A percentile compares a stretch with the other conserved stretches of the same genome.
Conservation (phyloP, 129 eudicot genomes). For the Calendula officinalis region DNA sequence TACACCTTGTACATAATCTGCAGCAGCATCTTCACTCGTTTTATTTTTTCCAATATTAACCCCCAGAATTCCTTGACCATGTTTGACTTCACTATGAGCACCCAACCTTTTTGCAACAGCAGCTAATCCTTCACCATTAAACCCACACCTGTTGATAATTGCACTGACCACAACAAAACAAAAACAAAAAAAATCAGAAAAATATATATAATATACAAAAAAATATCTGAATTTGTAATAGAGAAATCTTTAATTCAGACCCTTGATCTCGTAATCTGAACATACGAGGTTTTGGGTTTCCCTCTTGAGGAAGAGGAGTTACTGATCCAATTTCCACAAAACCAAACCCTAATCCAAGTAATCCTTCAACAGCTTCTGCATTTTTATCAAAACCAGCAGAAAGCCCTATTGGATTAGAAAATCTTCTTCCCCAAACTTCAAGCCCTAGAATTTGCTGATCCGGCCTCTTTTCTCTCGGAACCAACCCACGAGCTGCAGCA, state of each 20-base stretch:
- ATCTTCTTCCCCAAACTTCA: conserved; percentile 95
- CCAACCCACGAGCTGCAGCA: conserved; percentile 98
- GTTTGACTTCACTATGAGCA: conserved; percentile 71
- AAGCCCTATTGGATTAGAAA: conserved; percentile 92
- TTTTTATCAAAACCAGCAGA: conserved; percentile 98
- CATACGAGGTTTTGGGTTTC: conserved; percentile 96
- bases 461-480: conserved; percentile 79
- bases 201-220: conserved; percentile 7
- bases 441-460: conserved; percentile 73
- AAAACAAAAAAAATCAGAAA: conserved; percentile 15
- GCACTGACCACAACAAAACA: conserved; percentile 83
- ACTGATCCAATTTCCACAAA: conserved; percentile 96
- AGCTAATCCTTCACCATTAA: conserved; percentile 91
- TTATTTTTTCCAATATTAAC: conserved; percentile 95
- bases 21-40: conserved; percentile 93
- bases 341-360: conserved; percentile 95
- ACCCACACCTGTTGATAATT: conserved; percentile 90
- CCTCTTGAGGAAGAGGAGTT: conserved; percentile 94
- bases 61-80: conserved; percentile 91
- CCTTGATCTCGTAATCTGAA: conserved; percentile 79
- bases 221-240: not conserved
- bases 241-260: conserved; percentile 37
- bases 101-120: conserved; percentile 86
- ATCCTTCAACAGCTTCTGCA: conserved; percentile 96
- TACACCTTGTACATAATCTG: conserved; percentile 95